Evolutionary conservation across 2,329 filamentous ascomycete genomes (phyloP).

Genomic region (Tolypocladium ophioglossoides): DNA sequence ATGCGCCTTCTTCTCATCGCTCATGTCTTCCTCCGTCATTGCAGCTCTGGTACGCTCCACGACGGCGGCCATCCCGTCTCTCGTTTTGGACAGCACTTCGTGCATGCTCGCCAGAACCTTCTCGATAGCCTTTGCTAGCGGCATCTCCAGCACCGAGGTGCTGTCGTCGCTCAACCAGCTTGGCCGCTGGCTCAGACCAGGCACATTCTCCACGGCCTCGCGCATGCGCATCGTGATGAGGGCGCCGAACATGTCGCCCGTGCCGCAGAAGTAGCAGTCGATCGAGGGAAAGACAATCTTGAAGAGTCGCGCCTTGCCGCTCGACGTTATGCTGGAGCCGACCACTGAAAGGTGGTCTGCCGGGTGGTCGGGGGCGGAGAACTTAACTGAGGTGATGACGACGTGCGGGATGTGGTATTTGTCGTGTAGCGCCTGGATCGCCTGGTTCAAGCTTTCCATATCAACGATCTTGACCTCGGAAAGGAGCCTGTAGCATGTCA

Average conservation of each 20-base stretch:
- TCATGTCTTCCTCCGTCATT: slow-evolving; percentile 32
- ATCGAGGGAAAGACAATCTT: slow-evolving; percentile 77
- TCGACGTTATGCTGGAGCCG: slow-evolving; percentile 60
- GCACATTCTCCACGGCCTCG: slow-evolving; percentile 54
- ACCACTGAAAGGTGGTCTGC: slow-evolving; percentile 55
- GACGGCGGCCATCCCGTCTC: slow-evolving; percentile 48
- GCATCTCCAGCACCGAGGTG: slow-evolving; percentile 59
- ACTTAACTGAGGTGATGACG: slow-evolving; percentile 80
- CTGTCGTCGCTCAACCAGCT: slow-evolving; percentile 72
- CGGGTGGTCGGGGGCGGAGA: slow-evolving; percentile 43
- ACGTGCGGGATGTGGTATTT: slow-evolving; percentile 74
- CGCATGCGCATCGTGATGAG: slow-evolving; percentile 79
- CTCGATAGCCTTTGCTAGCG: slow-evolving; percentile 72
- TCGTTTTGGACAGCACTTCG: slow-evolving; percentile 61
- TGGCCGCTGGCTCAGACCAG: slow-evolving; percentile 36
- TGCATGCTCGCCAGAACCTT: slow-evolving; percentile 93
- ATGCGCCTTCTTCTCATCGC: slow-evolving; percentile 47
- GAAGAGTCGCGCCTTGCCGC: slow-evolving; percentile 68
- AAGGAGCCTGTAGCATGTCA: slow-evolving; percentile 49
- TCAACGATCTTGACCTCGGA: slow-evolving; percentile 77
- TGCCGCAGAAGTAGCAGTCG: slow-evolving; percentile 91
- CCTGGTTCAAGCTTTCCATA: slow-evolving; percentile 58
- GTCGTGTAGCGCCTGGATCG: slow-evolving; percentile 68
- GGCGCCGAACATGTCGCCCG: slow-evolving; percentile 96
- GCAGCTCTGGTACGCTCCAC: slow-evolving; percentile 31